Conservation (phyloP, 139 green algal species). For the Eudorina sp. region DNA sequence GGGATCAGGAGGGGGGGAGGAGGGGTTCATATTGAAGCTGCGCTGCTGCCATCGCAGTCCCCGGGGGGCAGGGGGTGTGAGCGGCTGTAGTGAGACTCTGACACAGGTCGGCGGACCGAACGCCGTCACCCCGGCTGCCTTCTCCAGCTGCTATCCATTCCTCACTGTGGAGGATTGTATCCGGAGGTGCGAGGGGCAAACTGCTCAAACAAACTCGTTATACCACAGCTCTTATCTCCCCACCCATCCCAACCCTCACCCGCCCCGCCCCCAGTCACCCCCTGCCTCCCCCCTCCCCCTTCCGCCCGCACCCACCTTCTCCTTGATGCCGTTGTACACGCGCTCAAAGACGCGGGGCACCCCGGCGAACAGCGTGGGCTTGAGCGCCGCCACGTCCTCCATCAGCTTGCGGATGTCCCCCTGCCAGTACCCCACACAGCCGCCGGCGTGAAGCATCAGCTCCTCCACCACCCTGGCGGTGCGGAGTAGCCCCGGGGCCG, state of each 20-base stretch:
- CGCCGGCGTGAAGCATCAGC: conserved; percentile 73
- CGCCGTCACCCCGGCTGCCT: no score
- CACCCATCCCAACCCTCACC: background rate
- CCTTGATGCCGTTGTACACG: conserved; percentile 75
- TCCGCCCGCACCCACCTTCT: conserved; percentile 52
- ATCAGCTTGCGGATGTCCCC: conserved; percentile 82
- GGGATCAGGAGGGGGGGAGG: background rate
- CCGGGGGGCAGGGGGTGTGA: background rate
- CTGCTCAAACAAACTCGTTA: no score
- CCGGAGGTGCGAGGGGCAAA: no score
- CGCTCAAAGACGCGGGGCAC: conserved; percentile 91
- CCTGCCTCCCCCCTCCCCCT: background rate
- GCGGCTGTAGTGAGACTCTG: no score
- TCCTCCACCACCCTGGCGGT: conserved; percentile 66
- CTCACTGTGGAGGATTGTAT: no score
- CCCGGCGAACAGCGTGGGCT: conserved; percentile 83
- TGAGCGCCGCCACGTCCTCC: conserved; percentile 82
- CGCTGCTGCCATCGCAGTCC: background rate
- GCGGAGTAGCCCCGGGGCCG: no score
- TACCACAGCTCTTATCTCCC: no score
- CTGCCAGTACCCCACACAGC: conserved; percentile 77
- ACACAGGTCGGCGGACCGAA: no score
- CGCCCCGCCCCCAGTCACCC: background rate
- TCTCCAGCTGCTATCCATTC: background rate
- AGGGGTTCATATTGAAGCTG: background rate